Conservation (phyloP, 192 early-diverging fungal genomes). For the Chytriomyces hyalinus region DNA sequence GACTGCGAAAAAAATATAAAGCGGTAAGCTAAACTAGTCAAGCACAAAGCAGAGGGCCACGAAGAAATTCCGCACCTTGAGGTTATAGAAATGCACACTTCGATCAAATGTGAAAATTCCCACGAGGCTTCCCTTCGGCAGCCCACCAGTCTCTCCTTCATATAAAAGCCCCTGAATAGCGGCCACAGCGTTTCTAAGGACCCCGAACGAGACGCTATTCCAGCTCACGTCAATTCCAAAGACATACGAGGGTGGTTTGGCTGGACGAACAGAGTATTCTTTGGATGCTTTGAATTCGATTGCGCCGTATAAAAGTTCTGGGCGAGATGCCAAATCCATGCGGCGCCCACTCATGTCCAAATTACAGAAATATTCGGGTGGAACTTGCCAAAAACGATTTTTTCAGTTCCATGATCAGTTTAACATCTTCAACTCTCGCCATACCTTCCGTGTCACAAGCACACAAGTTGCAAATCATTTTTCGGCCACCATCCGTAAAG, state of each 20-base stretch:
- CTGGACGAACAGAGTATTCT: slow-evolving; percentile 72
- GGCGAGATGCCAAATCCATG: slow-evolving; percentile 80
- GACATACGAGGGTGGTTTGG: slow-evolving; percentile 75
- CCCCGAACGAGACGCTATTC: slow-evolving; percentile 82
- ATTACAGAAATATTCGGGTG: slow-evolving; percentile 90
- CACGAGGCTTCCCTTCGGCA: slow-evolving; percentile 60
- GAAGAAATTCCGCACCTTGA: slow-evolving; percentile 60
- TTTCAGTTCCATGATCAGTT: neutral
- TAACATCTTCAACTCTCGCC: neutral
- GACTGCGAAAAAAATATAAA: slow-evolving; percentile 49
- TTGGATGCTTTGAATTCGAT: slow-evolving; percentile 90
- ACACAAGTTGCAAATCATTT: slow-evolving; percentile 95
- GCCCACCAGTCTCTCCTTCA: slow-evolving; percentile 39
- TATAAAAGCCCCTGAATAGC: slow-evolving; percentile 76
- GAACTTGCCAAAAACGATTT: slow-evolving; percentile 52
- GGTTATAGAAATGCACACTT: slow-evolving; percentile 93
- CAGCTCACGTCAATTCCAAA: slow-evolving; percentile 97
- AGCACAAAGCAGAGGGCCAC: neutral
- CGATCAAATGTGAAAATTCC: slow-evolving; percentile 92
- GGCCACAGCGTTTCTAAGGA: slow-evolving; percentile 71
- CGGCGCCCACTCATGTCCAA: slow-evolving; percentile 91
- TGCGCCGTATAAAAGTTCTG: slow-evolving; percentile 87
- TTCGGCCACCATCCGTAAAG: slow-evolving; percentile 89
- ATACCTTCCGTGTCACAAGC: slow-evolving; percentile 80
- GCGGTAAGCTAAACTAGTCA: neutral